A percentile compares a stretch with the other conserved stretches of the same genome.
Evolutionary conservation across 345 rosid species (phyloP).

Genomic region (Kernera saxatilis): DNA sequence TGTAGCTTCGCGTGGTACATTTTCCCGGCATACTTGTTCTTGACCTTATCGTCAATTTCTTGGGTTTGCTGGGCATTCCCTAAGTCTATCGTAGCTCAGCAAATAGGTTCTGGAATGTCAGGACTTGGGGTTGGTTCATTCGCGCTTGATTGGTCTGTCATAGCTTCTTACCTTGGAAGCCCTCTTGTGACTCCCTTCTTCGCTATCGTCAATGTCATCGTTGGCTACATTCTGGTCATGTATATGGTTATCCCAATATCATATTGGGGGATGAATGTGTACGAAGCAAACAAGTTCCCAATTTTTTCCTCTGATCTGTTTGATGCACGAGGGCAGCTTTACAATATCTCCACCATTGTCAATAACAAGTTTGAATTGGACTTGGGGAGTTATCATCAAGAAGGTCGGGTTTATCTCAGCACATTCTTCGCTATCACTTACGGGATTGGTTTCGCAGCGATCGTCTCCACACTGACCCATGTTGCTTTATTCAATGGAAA

Average conservation of each 20-base stretch:
- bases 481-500: conserved; percentile 59
- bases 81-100: conserved; percentile 51
- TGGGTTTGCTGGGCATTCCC: conserved; percentile 59
- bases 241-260: conserved; percentile 38
- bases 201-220: conserved; percentile 40
- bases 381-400: conserved; percentile 28
- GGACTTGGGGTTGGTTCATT: conserved; percentile 55
- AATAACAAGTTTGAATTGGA: conserved; percentile 50
- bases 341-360: conserved; percentile 45
- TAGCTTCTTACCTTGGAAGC: conserved; percentile 52
- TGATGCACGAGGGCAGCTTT: conserved; percentile 34
- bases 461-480: conserved; percentile 45
- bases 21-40: conserved; percentile 54
- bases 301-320: conserved; percentile 51
- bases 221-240: conserved; percentile 34
- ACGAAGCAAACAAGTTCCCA: conserved; percentile 42
- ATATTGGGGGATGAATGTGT: conserved; percentile 42
- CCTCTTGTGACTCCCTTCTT: conserved; percentile 60
- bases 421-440: conserved; percentile 45
- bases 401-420: conserved; percentile 47
- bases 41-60: conserved; percentile 41
- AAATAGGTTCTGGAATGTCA: conserved; percentile 50
- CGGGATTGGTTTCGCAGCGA: conserved; percentile 60
- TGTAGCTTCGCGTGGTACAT: conserved; percentile 65
- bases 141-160: conserved; percentile 51